phyloP scores from a whole-genome alignment of 768 basidiomycete genomes.

The Lanmaoa pseudosensibilis region DNA sequence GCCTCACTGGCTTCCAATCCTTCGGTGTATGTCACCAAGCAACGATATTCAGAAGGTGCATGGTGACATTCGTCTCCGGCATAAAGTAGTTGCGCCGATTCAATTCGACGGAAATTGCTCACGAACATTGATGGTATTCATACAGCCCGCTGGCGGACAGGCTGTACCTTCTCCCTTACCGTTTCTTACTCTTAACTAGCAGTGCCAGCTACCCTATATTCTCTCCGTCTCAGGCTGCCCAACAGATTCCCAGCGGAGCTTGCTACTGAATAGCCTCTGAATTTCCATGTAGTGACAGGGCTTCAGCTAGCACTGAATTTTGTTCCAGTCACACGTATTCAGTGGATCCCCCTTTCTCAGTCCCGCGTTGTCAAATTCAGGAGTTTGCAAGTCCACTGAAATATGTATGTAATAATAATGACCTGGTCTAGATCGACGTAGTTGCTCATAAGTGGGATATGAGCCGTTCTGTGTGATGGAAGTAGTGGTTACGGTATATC shows the following conservation, averaged over 20 bases:
- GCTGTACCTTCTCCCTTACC: conserved; percentile 1
- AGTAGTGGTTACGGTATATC: not conserved
- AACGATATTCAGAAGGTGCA: conserved; percentile 7
- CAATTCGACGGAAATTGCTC: conserved; percentile 28
- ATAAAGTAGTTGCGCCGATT: conserved; percentile 22
- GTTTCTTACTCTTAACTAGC: conserved; percentile 7
- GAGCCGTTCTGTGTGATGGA: conserved; percentile 16
- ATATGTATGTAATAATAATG: not conserved
- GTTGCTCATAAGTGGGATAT: conserved; percentile 8
- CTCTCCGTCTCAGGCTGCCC: not conserved
- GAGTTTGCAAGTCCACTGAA: not conserved
- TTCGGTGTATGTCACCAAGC: not conserved
- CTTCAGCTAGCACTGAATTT: not conserved
- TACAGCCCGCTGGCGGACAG: conserved; percentile 6
- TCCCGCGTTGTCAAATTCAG: not conserved
- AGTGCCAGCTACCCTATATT: not conserved
- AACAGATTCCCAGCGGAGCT: not conserved
- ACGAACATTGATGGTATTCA: conserved; percentile 11
- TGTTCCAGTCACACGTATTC: not conserved
- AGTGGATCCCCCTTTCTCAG: not conserved
- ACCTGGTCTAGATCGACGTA: conserved; percentile 13
- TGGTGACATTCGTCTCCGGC: conserved; percentile 12
- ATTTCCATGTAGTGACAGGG: not conserved
- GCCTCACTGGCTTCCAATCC: not conserved
- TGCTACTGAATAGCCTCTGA: not conserved